Evolutionary conservation across 1,284 basidiomycete species (phyloP).

Genomic region (Pyrrhoderma noxium): DNA sequence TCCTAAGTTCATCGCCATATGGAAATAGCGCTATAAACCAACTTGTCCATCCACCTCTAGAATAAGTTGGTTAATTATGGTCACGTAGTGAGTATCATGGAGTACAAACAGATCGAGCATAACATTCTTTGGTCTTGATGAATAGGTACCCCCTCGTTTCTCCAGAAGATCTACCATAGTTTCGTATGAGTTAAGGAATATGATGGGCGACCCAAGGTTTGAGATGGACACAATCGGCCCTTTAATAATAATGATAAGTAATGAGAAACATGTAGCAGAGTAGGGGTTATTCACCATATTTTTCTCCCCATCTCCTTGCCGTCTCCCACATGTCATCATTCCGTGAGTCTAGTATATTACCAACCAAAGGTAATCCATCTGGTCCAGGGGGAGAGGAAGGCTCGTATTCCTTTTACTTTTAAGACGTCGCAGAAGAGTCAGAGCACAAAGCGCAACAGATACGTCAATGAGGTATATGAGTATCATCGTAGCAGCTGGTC

Average conservation of each 20-base stretch:
- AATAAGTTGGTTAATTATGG: neutral
- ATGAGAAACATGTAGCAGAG: neutral
- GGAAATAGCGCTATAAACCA: conserved; percentile 8
- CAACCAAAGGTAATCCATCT: neutral
- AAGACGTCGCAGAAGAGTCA: neutral
- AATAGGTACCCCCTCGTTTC: neutral
- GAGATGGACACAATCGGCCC: neutral
- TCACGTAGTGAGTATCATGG: neutral
- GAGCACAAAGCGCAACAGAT: neutral
- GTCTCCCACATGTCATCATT: neutral
- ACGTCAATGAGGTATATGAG: neutral
- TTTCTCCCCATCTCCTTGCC: neutral
- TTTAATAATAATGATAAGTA: neutral
- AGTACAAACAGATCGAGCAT: conserved; percentile 1
- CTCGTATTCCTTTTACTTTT: neutral
- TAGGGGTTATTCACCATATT: neutral
- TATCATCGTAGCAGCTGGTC: too few species aligned
- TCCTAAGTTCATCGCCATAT: conserved; percentile 5
- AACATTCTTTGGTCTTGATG: neutral
- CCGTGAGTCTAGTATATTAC: neutral
- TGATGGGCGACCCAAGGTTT: neutral
- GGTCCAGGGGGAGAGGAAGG: neutral
- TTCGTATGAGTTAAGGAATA: conserved; percentile 5
- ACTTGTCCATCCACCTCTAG: neutral
- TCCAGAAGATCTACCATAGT: conserved; percentile 1